These are phyloP conservation scores for Botrytis galanthina DNA, from an alignment of 2,329 filamentous ascomycete species.

Conservation along the genomic window DNA sequence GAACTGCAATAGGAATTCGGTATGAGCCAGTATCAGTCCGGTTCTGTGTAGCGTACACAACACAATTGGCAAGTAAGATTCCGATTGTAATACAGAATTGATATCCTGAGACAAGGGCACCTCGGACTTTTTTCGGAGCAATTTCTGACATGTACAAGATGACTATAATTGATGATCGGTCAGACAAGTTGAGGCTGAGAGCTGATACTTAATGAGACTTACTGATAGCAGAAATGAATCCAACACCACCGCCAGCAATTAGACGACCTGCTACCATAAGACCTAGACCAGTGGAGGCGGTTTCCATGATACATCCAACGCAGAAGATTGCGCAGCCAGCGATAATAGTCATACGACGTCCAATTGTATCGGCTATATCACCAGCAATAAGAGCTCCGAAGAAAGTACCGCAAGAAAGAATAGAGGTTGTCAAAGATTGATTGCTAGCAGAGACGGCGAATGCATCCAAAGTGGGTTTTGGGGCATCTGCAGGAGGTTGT, in stretches of 20 bases:
- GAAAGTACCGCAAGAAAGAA: slow-evolving; percentile 76
- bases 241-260: slow-evolving; percentile 73
- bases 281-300: slow-evolving; percentile 50
- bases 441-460: slow-evolving; percentile 45
- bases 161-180: slow-evolving; percentile 49
- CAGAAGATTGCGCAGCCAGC: slow-evolving; percentile 65
- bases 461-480: slow-evolving; percentile 18
- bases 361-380: slow-evolving; percentile 71
- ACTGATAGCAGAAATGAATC: slow-evolving; percentile 72
- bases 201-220: slow-evolving; percentile 36
- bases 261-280: slow-evolving; percentile 61
- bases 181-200: slow-evolving; percentile 61
- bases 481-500: slow-evolving; percentile 5
- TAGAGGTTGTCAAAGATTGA: slow-evolving; percentile 62
- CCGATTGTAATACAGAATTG: slow-evolving; percentile 83
- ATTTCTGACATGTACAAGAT: slow-evolving; percentile 72
- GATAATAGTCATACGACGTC: slow-evolving; percentile 70
- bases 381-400: slow-evolving; percentile 76
- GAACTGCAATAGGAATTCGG: slow-evolving; percentile 77
- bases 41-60: slow-evolving; percentile 69
- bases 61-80: slow-evolving; percentile 69
- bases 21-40: slow-evolving; percentile 64
- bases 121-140: slow-evolving; percentile 68
- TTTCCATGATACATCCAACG: slow-evolving; percentile 61
- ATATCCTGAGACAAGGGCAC: slow-evolving; percentile 75